Evolutionary conservation across 1,284 basidiomycete species (phyloP), one percentile per base, ranked within the genome.

Genomic region (Puccinia polysora): DNA sequence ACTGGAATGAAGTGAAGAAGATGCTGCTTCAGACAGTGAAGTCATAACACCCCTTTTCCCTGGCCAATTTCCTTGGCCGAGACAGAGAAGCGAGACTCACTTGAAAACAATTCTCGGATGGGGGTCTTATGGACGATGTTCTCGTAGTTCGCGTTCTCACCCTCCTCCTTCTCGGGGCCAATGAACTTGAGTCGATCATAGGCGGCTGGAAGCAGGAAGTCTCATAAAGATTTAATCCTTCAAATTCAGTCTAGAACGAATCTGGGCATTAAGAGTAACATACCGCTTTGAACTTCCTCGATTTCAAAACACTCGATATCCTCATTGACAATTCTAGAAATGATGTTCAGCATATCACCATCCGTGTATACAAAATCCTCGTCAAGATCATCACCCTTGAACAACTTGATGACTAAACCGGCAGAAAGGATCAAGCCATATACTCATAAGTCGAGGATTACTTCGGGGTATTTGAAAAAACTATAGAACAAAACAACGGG

Each of bases 361-460:
- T 62, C 59, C 23, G 38, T 62, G 25, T 62, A 62, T 18, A 62
- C 28, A n/a, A 47, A 45, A 8, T 62, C 47, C 43, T 45, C 59
- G 43, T 62, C 59, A 10, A 47, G 43, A 18, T 62, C 40, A 0
- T 30, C 25, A 5, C 59, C 43, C 15, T 28, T 45, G 25, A 62
- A 62, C 43, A 62, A n/a, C n/a, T 43, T 25, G 14, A 62, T 62
- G 25, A 62, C 59, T 62, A n/a, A n/a, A n/a, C n/a, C n/a, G n/a
- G n/a, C n/a, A n/a, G n/a, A n/a, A n/a, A n/a, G n/a, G n/a, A n/a
- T n/a, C n/a, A n/a, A n/a, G n/a, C n/a, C n/a, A n/a, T n/a, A n/a
- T n/a, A n/a, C n/a, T n/a, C n/a, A n/a, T n/a, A n/a, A n/a, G n/a
- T n/a, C n/a, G n/a, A n/a, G n/a, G n/a, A n/a, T n/a, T n/a, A n/a